These are phyloP conservation scores for Setaria viridis DNA, from an alignment of 202 grass and related monocot genomes.

Conservation along the genomic window DNA sequence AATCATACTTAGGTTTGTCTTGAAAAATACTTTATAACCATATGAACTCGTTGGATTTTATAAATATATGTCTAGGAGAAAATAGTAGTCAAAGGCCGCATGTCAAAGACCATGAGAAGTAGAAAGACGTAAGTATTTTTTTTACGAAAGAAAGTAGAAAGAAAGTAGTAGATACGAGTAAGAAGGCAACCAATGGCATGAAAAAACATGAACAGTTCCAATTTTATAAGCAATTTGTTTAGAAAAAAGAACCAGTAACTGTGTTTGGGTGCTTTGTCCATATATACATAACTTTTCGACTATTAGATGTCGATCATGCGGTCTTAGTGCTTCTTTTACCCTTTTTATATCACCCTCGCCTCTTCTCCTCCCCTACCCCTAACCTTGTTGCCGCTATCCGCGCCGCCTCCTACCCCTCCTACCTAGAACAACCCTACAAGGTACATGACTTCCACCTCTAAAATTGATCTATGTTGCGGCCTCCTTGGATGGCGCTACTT, in stretches of 20 bases:
- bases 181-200: neutral
- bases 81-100: neutral
- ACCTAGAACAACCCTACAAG: neutral
- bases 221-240: neutral
- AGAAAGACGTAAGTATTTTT: neutral
- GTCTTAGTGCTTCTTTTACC: neutral
- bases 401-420: neutral
- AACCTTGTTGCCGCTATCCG: neutral
- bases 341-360: neutral
- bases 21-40: neutral
- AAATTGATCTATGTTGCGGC: neutral
- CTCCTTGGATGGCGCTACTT: neutral
- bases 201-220: no score
- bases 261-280: neutral
- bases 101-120: neutral
- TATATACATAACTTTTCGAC: neutral
- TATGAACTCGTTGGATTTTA: neutral
- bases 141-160: neutral
- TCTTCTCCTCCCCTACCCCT: neutral
- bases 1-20: neutral
- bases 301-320: neutral
- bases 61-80: neutral
- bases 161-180: neutral
- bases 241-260: neutral
- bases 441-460: neutral